A percentile compares a stretch with the other conserved stretches of the same genome.
Evolutionary conservation across 176 grass and related monocot species (phyloP).

Genomic region (Oryza glumipatula): DNA sequence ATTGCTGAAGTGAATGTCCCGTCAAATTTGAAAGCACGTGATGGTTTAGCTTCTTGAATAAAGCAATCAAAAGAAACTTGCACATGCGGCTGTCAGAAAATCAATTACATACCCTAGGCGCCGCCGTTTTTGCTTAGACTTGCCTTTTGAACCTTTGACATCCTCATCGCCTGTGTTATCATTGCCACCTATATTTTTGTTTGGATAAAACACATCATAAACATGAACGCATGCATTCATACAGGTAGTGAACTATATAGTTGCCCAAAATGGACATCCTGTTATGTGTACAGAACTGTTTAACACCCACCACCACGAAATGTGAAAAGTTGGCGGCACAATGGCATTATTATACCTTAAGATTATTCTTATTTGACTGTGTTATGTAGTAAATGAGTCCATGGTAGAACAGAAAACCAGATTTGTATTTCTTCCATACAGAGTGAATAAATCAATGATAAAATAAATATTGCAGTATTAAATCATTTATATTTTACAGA

Average conservation of each 20-base stretch:
- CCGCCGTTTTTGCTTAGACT: slow-evolving; percentile 76
- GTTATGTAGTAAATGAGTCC: neutral
- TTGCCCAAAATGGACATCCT: slow-evolving; percentile 4
- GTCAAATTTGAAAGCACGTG: slow-evolving; percentile 2
- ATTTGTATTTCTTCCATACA: neutral
- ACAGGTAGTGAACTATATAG: slow-evolving; percentile 12
- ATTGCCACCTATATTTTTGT: slow-evolving; percentile 50
- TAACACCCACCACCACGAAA: neutral
- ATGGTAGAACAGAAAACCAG: neutral
- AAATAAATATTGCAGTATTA: slow-evolving; percentile 14
- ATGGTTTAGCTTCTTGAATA: slow-evolving; percentile 21
- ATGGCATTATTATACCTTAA: neutral
- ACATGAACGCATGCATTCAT: slow-evolving; percentile 19
- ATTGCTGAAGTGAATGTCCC: slow-evolving; percentile 1
- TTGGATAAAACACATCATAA: slow-evolving; percentile 34
- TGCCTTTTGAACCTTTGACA: slow-evolving; percentile 60
- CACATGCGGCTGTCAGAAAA: neutral
- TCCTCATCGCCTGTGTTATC: slow-evolving; percentile 65
- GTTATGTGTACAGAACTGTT: neutral
- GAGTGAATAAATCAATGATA: slow-evolving; percentile 21
- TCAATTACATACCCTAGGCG: slow-evolving; percentile 61
- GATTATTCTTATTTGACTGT: slow-evolving; percentile 18
- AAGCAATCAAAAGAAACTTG: slow-evolving; percentile 3
- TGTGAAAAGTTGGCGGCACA: slow-evolving; percentile 1
- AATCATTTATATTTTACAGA: neutral